Evolutionary conservation across 2,329 filamentous ascomycete genomes (phyloP).

Genomic region (Trichoderma pleuroti): DNA sequence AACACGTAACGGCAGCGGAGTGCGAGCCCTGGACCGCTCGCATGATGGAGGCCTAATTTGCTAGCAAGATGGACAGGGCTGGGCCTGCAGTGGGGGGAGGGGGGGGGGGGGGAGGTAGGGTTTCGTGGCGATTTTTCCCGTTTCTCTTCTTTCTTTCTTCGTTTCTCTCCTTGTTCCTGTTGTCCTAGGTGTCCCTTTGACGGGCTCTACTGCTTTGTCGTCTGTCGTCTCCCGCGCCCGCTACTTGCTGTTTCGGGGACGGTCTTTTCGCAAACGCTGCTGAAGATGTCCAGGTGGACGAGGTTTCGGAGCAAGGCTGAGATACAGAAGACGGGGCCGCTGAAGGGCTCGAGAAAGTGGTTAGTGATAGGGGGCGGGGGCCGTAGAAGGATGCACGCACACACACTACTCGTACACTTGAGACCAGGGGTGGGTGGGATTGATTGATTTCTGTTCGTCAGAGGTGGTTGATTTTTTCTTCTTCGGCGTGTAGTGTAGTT

Average conservation of each 20-base stretch:
- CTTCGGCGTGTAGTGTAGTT: not conserved
- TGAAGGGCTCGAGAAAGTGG: constrained; percentile 14
- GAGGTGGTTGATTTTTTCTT: not conserved
- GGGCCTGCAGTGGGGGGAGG: constrained; percentile 11
- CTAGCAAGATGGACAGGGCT: constrained; percentile 18
- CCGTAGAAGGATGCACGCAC: constrained; percentile 10
- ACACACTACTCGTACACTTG: not conserved
- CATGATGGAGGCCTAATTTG: constrained; percentile 34
- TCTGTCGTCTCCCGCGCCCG: not conserved
- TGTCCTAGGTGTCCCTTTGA: not conserved
- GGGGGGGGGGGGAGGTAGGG: not conserved
- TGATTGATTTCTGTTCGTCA: not conserved
- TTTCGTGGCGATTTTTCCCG: not conserved
- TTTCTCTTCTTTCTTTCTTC: not conserved
- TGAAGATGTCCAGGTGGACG: not conserved
- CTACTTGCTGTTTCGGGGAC: not conserved
- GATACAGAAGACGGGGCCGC: constrained; percentile 16
- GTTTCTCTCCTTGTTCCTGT: not conserved
- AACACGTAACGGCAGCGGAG: constrained; percentile 33
- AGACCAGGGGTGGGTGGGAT: not conserved
- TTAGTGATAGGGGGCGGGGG: constrained; percentile 17
- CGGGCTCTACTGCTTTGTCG: not conserved
- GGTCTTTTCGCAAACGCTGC: not conserved
- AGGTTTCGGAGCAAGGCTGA: constrained; percentile 10
- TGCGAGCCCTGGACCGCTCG: constrained; percentile 39